phyloP scores from a whole-genome alignment of 108 stramenopile genomes.

The Fistulifera pelliculosa region DNA sequence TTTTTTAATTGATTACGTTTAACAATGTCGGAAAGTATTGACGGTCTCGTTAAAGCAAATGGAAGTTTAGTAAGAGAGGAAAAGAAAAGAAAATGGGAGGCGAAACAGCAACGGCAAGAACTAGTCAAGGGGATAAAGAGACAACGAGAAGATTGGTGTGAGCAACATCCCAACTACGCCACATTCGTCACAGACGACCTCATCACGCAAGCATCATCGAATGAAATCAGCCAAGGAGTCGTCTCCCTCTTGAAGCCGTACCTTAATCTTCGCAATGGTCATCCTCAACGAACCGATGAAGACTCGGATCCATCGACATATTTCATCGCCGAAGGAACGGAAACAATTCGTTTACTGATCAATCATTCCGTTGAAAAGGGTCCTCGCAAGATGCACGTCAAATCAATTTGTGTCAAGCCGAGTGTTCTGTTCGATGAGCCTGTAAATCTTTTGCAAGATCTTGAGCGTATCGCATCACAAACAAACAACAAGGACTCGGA shows the following conservation, averaged over 20 bases:
- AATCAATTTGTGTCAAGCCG: slow-evolving; percentile 59
- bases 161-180: slow-evolving; percentile 15
- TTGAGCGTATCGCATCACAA: neutral
- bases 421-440: slow-evolving; percentile 38
- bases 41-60: neutral
- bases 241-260: neutral
- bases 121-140: neutral
- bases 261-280: too few species aligned
- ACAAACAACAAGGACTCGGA: neutral
- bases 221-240: neutral
- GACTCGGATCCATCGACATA: neutral
- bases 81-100: slow-evolving; percentile 23
- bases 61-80: slow-evolving; percentile 14
- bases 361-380: slow-evolving; percentile 31
- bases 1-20: too few species aligned
- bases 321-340: slow-evolving; percentile 72
- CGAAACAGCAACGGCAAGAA: slow-evolving; percentile 18
- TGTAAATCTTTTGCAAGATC: slow-evolving; percentile 18
- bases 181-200: slow-evolving; percentile 5
- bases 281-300: too few species aligned
- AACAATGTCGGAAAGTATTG: too few species aligned
- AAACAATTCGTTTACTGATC: slow-evolving; percentile 57
- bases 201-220: slow-evolving; percentile 8
- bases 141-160: slow-evolving; percentile 14
- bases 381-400: slow-evolving; percentile 18